A percentile compares a stretch with the other conserved stretches of the same genome.
Evolutionary conservation across 1,284 basidiomycete species (phyloP).

Genomic region (Exsudoporus floridanus): DNA sequence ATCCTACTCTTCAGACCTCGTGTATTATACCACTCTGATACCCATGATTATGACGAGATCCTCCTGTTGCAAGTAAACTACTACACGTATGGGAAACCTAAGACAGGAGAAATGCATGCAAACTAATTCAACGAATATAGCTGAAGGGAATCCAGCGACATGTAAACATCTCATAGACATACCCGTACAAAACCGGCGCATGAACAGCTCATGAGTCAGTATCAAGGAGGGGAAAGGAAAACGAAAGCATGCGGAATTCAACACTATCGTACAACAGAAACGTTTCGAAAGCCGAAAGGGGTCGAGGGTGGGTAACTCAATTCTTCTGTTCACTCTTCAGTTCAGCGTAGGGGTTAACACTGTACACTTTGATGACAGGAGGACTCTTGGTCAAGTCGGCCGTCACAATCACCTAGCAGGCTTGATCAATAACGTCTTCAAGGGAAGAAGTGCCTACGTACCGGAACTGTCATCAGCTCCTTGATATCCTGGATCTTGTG

Average conservation of each 20-base stretch:
- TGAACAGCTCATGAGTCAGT: conserved; percentile 34
- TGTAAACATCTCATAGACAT: conserved; percentile 31
- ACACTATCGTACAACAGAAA: conserved; percentile 34
- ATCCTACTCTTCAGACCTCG: neutral
- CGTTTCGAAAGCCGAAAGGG: conserved; percentile 3
- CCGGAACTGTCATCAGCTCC: conserved; percentile 88
- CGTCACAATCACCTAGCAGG: conserved; percentile 79
- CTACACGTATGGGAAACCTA: conserved; percentile 26
- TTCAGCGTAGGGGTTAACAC: conserved; percentile 79
- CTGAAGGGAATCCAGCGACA: conserved; percentile 20
- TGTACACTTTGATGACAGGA: conserved; percentile 91
- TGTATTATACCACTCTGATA: neutral
- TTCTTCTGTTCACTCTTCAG: conserved; percentile 37
- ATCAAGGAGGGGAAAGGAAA: conserved; percentile 30
- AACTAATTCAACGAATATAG: conserved; percentile 14
- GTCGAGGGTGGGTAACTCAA: conserved; percentile 25
- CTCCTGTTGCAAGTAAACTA: conserved; percentile 24
- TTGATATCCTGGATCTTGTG: conserved; percentile 93
- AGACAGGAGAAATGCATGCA: conserved; percentile 20
- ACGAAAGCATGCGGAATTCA: conserved; percentile 35
- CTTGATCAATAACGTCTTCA: conserved; percentile 10
- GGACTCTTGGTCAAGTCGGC: conserved; percentile 93
- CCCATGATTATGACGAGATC: conserved; percentile 5
- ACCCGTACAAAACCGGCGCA: conserved; percentile 35
- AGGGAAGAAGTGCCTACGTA: conserved; percentile 41